Conservation (phyloP, 495 filamentous ascomycete species). For the Haplographium delicatum region DNA sequence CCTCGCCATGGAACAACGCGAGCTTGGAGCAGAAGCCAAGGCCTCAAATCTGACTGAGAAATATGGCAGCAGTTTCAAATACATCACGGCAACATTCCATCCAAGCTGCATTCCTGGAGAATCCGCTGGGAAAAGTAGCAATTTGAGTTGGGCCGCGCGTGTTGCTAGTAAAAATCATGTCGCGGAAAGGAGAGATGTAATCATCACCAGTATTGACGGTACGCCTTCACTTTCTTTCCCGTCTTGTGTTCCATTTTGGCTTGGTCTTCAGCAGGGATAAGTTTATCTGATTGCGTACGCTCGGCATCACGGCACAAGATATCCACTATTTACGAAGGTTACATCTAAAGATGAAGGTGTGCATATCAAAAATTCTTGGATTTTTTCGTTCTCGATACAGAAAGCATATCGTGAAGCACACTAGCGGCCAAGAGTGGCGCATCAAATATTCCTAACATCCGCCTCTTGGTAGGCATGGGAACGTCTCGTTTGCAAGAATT, state of each 20-base stretch:
- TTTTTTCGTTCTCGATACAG: too few species aligned
- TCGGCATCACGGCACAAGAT: neutral
- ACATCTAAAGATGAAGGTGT: too few species aligned
- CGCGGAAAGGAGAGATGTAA: slow-evolving; percentile 44
- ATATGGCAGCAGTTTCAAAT: slow-evolving; percentile 54
- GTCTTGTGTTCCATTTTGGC: neutral
- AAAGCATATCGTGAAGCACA: too few species aligned
- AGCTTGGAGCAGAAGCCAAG: slow-evolving; percentile 47
- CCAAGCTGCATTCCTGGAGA: slow-evolving; percentile 56
- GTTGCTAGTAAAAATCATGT: slow-evolving; percentile 59
- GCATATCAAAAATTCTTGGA: too few species aligned
- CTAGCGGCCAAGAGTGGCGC: too few species aligned
- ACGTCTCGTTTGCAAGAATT: too few species aligned
- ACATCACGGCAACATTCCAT: slow-evolving; percentile 57
- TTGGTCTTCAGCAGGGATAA: neutral
- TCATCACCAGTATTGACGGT: slow-evolving; percentile 68
- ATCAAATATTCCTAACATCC: too few species aligned
- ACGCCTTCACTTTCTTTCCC: slow-evolving; percentile 21
- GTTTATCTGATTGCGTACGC: neutral
- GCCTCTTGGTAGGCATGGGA: too few species aligned
- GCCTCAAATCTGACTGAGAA: slow-evolving; percentile 47
- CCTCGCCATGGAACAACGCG: slow-evolving; percentile 65
- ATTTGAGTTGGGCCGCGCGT: slow-evolving; percentile 55
- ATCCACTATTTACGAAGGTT: too few species aligned
- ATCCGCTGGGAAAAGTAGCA: slow-evolving; percentile 63